A percentile compares a stretch with the other conserved stretches of the same genome.
phyloP scores from a whole-genome alignment of 176 grass and related monocot genomes.

The Carex cristatella region DNA sequence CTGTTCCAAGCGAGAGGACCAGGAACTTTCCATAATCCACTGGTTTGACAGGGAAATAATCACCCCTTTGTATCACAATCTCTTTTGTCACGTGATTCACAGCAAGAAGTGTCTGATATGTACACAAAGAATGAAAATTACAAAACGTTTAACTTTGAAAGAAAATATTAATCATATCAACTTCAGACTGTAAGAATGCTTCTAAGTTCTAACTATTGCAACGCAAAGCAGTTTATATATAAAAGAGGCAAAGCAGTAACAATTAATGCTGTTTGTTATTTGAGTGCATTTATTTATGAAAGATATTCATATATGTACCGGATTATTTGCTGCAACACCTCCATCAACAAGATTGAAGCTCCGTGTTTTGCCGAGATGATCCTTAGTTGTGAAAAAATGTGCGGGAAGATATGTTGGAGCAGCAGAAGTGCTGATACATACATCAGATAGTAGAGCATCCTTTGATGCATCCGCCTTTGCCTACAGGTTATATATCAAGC shows the following conservation, averaged over 20 bases:
- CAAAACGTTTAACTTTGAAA: not conserved
- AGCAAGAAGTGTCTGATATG: constrained; percentile 39
- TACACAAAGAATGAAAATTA: not conserved
- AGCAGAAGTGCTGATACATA: constrained; percentile 78
- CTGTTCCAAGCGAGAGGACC: constrained; percentile 51
- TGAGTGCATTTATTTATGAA: not conserved
- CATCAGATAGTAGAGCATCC: constrained; percentile 48
- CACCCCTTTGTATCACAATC: constrained; percentile 28
- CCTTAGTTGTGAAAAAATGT: constrained; percentile 19
- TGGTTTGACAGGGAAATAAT: constrained; percentile 33
- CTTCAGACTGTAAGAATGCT: too few relatives aligned
- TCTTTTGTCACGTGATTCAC: constrained; percentile 53
- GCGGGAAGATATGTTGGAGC: constrained; percentile 73
- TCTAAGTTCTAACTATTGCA: too few relatives aligned
- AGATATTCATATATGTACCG: constrained; percentile 27
- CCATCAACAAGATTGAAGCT: not conserved
- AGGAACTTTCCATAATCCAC: constrained; percentile 41
- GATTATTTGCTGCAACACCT: constrained; percentile 57
- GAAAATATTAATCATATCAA: not conserved
- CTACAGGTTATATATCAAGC: not conserved
- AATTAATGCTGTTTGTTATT: not conserved
- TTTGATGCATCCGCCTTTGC: constrained; percentile 10
- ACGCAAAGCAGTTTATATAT: not conserved
- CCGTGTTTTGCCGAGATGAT: not conserved
- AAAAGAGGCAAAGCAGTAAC: not conserved